Conservation (phyloP, 1,139 yeast species). For the Hyphopichia wangnamkhiaoensis region DNA sequence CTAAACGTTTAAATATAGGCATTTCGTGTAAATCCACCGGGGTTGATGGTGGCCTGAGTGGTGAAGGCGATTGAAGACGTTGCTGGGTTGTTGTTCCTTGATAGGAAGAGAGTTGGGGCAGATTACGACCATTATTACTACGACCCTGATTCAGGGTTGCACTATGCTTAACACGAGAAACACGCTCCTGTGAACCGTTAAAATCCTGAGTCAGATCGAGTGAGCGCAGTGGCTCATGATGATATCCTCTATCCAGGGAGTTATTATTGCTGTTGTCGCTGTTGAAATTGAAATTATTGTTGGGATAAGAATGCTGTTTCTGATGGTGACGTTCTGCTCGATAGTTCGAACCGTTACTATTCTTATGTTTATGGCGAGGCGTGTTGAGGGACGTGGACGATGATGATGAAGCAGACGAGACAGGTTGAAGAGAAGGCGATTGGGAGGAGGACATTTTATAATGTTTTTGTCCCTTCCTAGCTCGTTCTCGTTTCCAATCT, state of each 20-base stretch:
- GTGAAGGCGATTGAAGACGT: conserved; percentile 2
- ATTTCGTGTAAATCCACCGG: background rate
- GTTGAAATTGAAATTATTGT: background rate
- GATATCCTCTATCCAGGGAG: no score
- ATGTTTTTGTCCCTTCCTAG: background rate
- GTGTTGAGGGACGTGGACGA: background rate
- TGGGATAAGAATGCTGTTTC: background rate
- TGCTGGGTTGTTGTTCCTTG: no score
- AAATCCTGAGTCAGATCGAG: no score
- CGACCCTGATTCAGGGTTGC: no score
- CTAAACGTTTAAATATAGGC: conserved; percentile 1
- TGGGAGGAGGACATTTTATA: background rate
- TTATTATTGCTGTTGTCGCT: no score
- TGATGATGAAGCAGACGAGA: background rate
- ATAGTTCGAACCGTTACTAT: background rate
- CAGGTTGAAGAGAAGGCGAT: background rate
- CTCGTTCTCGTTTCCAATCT: background rate
- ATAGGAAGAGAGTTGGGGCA: background rate
- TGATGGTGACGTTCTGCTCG: background rate
- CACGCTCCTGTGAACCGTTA: background rate
- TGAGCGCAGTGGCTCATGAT: no score
- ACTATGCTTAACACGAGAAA: background rate
- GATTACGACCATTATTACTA: no score
- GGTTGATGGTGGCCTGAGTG: background rate
- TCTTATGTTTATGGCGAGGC: background rate